A percentile compares a stretch with the other conserved stretches of the same genome.
These are phyloP conservation scores for Metschnikowia sp. DNA, from an alignment of 805 yeast genomes.

Conservation along the genomic window DNA sequence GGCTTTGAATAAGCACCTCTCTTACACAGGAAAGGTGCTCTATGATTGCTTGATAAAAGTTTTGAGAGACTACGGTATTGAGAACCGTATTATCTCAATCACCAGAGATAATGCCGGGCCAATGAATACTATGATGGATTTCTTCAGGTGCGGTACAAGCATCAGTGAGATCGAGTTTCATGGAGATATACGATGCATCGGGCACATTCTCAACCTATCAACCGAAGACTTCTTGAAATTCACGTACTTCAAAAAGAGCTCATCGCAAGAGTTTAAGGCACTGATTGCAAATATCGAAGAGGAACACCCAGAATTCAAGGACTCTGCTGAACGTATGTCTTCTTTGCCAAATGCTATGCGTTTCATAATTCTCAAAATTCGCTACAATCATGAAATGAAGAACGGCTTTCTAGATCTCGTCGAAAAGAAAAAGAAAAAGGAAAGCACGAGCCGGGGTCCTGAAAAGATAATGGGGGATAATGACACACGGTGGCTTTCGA, in stretches of 20 bases:
- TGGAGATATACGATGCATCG: constrained; percentile 2
- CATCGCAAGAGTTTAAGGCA: not conserved
- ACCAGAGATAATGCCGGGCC: not conserved
- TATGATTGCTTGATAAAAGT: not conserved
- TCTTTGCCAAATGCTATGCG: not conserved
- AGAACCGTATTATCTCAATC: constrained; percentile 2
- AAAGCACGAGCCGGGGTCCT: not conserved
- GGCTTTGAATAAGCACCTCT: not conserved
- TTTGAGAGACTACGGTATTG: constrained; percentile 2
- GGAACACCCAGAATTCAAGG: not conserved
- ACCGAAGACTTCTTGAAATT: not conserved
- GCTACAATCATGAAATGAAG: not conserved
- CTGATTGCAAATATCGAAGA: not conserved
- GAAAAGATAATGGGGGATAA: not conserved
- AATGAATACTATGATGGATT: not conserved
- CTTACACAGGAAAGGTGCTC: not conserved
- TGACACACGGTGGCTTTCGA: constrained; percentile 1
- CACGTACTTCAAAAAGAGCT: not conserved
- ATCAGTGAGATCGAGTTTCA: not conserved
- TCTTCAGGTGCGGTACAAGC: not conserved
- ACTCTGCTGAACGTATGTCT: constrained; percentile 1
- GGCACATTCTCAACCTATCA: not conserved
- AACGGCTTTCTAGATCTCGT: not conserved
- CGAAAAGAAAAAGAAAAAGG: not conserved
- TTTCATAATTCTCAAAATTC: constrained; percentile 1